A percentile compares a stretch with the other conserved stretches of the same genome.
These are phyloP conservation scores for Trichosporon faecale DNA, from an alignment of 1,284 basidiomycete genomes.

Conservation along the genomic window DNA sequence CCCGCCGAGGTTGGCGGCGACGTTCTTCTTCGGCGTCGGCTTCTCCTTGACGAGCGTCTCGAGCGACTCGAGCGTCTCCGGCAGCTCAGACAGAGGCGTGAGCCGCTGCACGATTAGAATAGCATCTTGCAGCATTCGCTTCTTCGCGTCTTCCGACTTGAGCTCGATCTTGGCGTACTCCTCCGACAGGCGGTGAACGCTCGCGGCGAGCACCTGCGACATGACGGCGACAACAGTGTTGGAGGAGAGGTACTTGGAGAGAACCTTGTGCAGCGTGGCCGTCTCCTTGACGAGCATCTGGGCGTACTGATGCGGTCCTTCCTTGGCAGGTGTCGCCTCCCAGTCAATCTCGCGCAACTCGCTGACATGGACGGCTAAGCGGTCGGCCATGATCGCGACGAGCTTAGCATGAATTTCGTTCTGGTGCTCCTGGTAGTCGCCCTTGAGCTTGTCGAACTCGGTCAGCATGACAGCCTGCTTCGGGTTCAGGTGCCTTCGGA, in stretches of 20 bases:
- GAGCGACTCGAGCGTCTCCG: slow-evolving; percentile 65
- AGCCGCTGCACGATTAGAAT: slow-evolving; percentile 70
- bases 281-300: slow-evolving; percentile 92
- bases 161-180: slow-evolving; percentile 77
- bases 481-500: slow-evolving; percentile 82
- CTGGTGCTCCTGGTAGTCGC: slow-evolving; percentile 98
- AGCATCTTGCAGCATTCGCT: slow-evolving; percentile 73
- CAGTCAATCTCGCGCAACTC: slow-evolving; percentile 67
- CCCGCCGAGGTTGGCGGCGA: slow-evolving; percentile 40
- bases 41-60: slow-evolving; percentile 79
- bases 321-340: slow-evolving; percentile 61
- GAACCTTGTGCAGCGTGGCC: slow-evolving; percentile 90
- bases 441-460: slow-evolving; percentile 96
- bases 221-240: slow-evolving; percentile 84
- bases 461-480: slow-evolving; percentile 95
- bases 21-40: slow-evolving; percentile 44
- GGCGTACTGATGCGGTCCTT: slow-evolving; percentile 66
- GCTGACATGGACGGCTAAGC: slow-evolving; percentile 73
- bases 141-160: slow-evolving; percentile 74
- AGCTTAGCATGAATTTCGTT: slow-evolving; percentile 98
- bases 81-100: slow-evolving; percentile 60
- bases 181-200: slow-evolving; percentile 80
- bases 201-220: slow-evolving; percentile 86
- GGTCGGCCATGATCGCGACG: slow-evolving; percentile 97
- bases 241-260: slow-evolving; percentile 80